Base-by-base conservation (phyloP, 331 rosid species). In the Rhamnella rubrinervis region DNA sequence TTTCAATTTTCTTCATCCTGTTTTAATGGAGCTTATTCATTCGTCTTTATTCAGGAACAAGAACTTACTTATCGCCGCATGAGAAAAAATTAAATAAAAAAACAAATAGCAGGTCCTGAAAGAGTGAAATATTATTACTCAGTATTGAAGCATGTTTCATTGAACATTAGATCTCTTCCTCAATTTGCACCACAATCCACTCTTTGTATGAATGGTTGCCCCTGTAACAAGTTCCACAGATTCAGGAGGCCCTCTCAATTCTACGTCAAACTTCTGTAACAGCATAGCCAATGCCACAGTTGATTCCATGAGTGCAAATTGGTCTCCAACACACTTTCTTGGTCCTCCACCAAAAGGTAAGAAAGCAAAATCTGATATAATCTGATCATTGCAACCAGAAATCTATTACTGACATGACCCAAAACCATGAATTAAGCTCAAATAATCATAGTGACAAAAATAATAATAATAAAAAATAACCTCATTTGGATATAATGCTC, bases 261-360 rank as follows among this genome's bases (percentile, higher is more conserved):
- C 75, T 71, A 93, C 89, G 4, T 89, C 84, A 66, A 88, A 91
- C 67, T 83, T 93, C 71, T 93, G 97, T 73, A 93, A 85, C 85
- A 91, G 72, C 96, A 93, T 79, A 19, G 91, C 82, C 88, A 93
- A 77, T 12, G 96, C 92, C 35, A 93, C 90, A 7, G 96, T 91
- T 17, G 97, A 87, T 68, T 93, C 98, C 98, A 93, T 88, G 15
- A 91, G 83, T 14, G 98, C 98, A 83, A 93, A 93, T 74, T 91
- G 98, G 63, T 93, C 98, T n/a, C 98, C 98, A 6, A 93, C 95
- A 37, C 98, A 93, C 76, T 91, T 93, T 75, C 97, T 70, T 61
- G 98, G 98, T 37, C 98, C 98, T 2, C 98, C 98, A 46, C 97
- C 98, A 67, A 93, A 93, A 20, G 98, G 98, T 76, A 93, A 85